Evolutionary conservation across 2,329 filamentous ascomycete genomes (phyloP), one percentile per base, ranked within the genome.

Genomic region (Diaporthe citrichinensis): DNA sequence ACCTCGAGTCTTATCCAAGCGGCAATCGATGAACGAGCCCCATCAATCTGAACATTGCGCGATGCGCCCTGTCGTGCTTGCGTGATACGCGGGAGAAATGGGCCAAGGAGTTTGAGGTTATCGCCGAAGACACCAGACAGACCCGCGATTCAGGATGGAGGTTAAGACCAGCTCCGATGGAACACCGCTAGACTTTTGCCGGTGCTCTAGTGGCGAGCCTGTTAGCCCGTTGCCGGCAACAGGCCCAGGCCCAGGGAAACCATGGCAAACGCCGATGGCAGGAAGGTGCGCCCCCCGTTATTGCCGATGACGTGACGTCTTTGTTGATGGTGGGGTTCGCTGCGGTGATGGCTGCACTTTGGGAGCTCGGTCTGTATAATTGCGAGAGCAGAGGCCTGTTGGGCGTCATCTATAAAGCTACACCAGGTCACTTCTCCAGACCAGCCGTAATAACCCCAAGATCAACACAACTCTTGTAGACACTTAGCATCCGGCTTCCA

Each of bases 291-390:
- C 8, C 44, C 57, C 14, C 58, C 25, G 39, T 44, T 73, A 73
- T 55, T 65, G 58, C 71, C 71, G 71, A 73, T 73, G 71, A 73
- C 58, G 59, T 73, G 58, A 55, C 39, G 34, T 65, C 17, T 51
- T 61, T 28, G 58, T 39, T 53, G 49, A 28, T 69, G 65, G 65
- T 39, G 65, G 65, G 65, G 46, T 8, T 53, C n/a, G 62, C 31
- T 55, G 46, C 65, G 46, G 65, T 53, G 34, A 69, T 69, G 46
- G 34, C 46, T 39, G 44, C 65, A 36, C 31, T 46, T 51, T 25
- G n/a, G 46, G 55, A 36, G 31, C 46, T 69, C 46, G 31, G 46
- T 31, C 46, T 39, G 65, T 39, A 28, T 39, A 39, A 68, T 53
- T 15, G 65, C 28, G 62, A 68, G 31, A n/a, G 20, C 41, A 67